Conservation (phyloP, 345 rosid genomes). For the Ricinus communis region DNA sequence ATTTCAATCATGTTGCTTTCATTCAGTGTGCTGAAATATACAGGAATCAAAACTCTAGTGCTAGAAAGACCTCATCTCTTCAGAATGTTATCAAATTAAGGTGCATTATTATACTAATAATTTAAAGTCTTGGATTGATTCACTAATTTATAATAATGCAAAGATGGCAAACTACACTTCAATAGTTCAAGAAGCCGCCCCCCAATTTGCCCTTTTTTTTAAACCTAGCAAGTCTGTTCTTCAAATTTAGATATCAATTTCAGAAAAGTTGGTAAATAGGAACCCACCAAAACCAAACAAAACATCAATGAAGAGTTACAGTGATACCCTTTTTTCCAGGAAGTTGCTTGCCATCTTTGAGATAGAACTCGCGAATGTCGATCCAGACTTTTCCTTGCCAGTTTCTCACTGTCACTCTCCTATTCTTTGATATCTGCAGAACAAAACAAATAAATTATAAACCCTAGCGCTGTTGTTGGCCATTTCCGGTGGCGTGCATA, state of each 20-base stretch:
- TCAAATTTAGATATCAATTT: background rate
- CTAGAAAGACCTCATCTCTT: too few species aligned
- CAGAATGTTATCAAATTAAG: too few species aligned
- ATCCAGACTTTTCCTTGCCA: constrained; percentile 80
- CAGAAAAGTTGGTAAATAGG: background rate
- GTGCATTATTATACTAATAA: too few species aligned
- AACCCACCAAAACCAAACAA: background rate
- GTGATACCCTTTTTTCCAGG: constrained; percentile 81
- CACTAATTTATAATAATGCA: background rate
- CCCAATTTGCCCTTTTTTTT: background rate
- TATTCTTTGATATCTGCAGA: constrained; percentile 70
- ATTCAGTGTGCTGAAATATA: background rate
- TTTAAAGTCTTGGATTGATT: background rate
- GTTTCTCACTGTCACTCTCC: constrained; percentile 81
- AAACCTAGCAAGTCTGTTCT: background rate
- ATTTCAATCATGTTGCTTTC: background rate
- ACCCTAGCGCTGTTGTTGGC: constrained; percentile 13
- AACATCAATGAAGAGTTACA: background rate
- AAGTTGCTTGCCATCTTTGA: constrained; percentile 73
- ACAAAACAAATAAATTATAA: constrained; percentile 9
- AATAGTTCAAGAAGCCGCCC: background rate
- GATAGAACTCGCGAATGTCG: constrained; percentile 88
- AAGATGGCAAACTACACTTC: background rate
- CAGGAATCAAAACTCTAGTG: background rate
- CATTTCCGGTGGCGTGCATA: background rate